Percentiles rank a stretch among this genome's conserved stretches.
Conservation (phyloP, 805 yeast genomes). For the Wickerhamomyces chaumierensis region DNA sequence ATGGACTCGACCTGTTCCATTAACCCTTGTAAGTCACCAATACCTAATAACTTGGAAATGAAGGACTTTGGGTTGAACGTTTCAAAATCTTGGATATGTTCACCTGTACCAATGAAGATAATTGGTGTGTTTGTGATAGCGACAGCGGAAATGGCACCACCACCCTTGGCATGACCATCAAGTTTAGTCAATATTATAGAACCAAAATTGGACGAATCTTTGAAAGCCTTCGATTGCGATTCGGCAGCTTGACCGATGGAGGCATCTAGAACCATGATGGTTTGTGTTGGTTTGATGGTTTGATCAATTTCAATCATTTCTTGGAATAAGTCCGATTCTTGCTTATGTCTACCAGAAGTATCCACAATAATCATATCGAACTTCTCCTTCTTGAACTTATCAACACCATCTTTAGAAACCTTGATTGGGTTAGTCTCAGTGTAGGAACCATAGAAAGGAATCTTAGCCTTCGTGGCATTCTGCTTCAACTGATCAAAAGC, state of each 20-base stretch:
- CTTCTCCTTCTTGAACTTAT: conserved; percentile 78
- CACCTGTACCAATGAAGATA: conserved; percentile 96
- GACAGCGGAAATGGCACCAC: conserved; percentile 98
- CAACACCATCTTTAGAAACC: conserved; percentile 87
- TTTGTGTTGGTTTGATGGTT: conserved; percentile 86
- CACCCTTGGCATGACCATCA: conserved; percentile 99
- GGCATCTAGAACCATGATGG: conserved; percentile 95
- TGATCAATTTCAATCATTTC: conserved; percentile 92
- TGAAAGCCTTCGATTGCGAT: conserved; percentile 86
- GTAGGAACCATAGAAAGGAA: conserved; percentile 92
- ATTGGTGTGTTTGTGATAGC: conserved; percentile 95
- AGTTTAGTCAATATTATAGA: conserved; percentile 89
- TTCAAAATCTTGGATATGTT: conserved; percentile 88
- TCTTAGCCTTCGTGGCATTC: conserved; percentile 89
- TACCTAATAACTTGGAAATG: conserved; percentile 84
- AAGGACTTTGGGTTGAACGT: conserved; percentile 83
- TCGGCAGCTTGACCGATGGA: conserved; percentile 98
- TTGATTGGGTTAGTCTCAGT: conserved; percentile 92
- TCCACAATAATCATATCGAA: conserved; percentile 93
- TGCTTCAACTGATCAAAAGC: conserved; percentile 98
- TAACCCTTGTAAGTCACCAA: conserved; percentile 89
- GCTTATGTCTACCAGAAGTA: conserved; percentile 96
- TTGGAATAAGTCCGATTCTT: conserved; percentile 79
- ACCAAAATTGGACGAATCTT: conserved; percentile 87
- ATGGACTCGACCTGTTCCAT: conserved; percentile 89